Conservation (phyloP, 768 basidiomycete genomes). For the Trametes cinnabarina region DNA sequence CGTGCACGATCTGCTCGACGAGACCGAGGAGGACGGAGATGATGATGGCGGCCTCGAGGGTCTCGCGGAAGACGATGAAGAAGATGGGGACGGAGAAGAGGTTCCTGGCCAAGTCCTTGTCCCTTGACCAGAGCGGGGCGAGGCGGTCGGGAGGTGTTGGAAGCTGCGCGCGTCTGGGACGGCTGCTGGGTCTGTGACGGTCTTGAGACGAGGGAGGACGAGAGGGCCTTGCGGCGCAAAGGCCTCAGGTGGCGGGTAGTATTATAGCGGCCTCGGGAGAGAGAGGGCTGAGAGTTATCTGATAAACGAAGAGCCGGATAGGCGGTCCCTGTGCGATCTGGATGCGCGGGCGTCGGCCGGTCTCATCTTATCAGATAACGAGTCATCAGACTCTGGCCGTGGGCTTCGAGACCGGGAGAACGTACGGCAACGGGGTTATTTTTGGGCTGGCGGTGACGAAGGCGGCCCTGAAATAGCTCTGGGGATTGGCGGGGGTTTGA, state of each 20-base stretch:
- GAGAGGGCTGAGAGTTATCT: constrained; percentile 20
- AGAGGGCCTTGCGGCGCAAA: constrained; percentile 7
- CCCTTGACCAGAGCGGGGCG: constrained; percentile 12
- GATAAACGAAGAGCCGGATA: constrained; percentile 24
- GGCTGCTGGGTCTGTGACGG: constrained; percentile 21
- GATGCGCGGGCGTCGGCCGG: constrained; percentile 10
- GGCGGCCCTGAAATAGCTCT: constrained; percentile 6
- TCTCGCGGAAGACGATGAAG: constrained; percentile 96
- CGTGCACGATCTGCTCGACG: constrained; percentile 75
- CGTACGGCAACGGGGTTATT: neutral
- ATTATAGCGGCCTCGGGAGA: constrained; percentile 9
- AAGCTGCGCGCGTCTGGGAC: constrained; percentile 4
- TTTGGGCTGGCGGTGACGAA: constrained; percentile 1
- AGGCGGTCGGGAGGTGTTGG: constrained; percentile 3
- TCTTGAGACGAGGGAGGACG: constrained; percentile 13
- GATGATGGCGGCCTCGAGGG: constrained; percentile 90
- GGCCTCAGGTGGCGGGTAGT: constrained; percentile 3
- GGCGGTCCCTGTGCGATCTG: neutral
- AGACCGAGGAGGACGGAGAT: constrained; percentile 88
- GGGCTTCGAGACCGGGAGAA: constrained; percentile 5
- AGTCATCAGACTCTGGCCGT: constrained; percentile 16
- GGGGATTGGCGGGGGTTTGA: constrained; percentile 5
- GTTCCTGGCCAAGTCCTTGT: constrained; percentile 54
- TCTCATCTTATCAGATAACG: constrained; percentile 28
- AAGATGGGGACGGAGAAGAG: constrained; percentile 91